Evolutionary conservation across 2,329 filamentous ascomycete species (phyloP).

Genomic region (Cadophora sp.): DNA sequence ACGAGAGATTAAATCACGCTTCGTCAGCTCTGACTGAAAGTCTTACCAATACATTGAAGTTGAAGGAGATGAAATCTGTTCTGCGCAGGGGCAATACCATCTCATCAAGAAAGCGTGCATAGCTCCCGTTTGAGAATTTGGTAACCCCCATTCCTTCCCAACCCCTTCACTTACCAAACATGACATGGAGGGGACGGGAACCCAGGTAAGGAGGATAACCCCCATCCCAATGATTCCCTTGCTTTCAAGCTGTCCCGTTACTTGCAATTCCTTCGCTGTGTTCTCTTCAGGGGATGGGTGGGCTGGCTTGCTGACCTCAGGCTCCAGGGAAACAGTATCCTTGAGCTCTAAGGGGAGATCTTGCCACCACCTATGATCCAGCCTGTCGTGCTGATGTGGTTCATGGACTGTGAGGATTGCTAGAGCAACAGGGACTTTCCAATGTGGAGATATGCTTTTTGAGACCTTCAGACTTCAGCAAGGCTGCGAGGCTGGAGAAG

Average conservation of each 20-base stretch:
- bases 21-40: slow-evolving; percentile 1
- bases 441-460: background rate
- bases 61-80: background rate
- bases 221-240: background rate
- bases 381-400: background rate
- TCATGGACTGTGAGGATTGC: background rate
- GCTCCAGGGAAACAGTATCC: background rate
- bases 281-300: background rate
- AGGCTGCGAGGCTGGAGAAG: slow-evolving; percentile 11
- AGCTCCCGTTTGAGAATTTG: background rate
- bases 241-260: background rate
- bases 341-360: slow-evolving; percentile 1
- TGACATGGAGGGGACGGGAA: background rate
- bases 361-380: background rate
- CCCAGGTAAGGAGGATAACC: background rate
- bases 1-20: slow-evolving; percentile 2
- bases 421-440: background rate
- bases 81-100: background rate
- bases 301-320: background rate
- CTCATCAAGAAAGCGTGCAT: background rate
- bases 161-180: too few species aligned
- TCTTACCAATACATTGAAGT: background rate
- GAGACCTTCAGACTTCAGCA: slow-evolving; percentile 13
- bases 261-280: background rate
- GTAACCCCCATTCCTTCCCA: background rate